Percentiles rank a stretch among this genome's conserved stretches.
Evolutionary conservation across 805 yeast genomes (phyloP).

Genomic region (Wickerhamiella bombiphila): DNA sequence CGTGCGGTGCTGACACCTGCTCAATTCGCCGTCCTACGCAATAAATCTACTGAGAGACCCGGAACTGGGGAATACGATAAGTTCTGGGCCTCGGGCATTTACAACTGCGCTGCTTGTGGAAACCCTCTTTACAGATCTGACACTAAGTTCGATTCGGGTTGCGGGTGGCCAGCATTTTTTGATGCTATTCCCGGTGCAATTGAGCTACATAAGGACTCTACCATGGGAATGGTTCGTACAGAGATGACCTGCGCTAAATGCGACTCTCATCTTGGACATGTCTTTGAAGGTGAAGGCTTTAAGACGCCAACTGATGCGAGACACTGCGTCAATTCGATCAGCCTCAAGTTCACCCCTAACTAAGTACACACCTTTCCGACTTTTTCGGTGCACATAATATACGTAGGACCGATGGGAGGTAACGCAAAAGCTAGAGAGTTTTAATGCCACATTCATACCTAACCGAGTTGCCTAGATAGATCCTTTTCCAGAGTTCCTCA

Average conservation of each 20-base stretch:
- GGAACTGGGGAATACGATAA: conserved; percentile 44
- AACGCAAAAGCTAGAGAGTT: no score
- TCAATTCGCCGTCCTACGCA: conserved; percentile 65
- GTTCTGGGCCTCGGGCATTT: conserved; percentile 43
- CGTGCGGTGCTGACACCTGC: conserved; percentile 56
- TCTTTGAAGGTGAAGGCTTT: conserved; percentile 88
- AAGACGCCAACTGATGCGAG: conserved; percentile 77
- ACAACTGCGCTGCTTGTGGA: conserved; percentile 75
- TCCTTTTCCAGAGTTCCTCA: no score
- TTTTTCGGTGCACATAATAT: no score
- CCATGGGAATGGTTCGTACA: conserved; percentile 66
- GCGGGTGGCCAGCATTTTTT: conserved; percentile 98
- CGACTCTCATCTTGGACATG: conserved; percentile 92
- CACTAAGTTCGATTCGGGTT: conserved; percentile 76
- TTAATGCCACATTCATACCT: no score
- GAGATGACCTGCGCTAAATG: conserved; percentile 84
- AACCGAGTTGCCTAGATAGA: no score
- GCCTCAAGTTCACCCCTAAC: conserved; percentile 42
- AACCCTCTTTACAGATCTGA: conserved; percentile 64
- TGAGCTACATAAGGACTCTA: conserved; percentile 40
- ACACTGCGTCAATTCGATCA: conserved; percentile 85
- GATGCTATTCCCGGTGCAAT: conserved; percentile 77
- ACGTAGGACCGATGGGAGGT: no score
- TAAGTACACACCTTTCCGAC: no score
- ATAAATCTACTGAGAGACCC: conserved; percentile 60